Evolutionary conservation across 768 basidiomycete genomes (phyloP).

Genomic region (Trametes maxima): DNA sequence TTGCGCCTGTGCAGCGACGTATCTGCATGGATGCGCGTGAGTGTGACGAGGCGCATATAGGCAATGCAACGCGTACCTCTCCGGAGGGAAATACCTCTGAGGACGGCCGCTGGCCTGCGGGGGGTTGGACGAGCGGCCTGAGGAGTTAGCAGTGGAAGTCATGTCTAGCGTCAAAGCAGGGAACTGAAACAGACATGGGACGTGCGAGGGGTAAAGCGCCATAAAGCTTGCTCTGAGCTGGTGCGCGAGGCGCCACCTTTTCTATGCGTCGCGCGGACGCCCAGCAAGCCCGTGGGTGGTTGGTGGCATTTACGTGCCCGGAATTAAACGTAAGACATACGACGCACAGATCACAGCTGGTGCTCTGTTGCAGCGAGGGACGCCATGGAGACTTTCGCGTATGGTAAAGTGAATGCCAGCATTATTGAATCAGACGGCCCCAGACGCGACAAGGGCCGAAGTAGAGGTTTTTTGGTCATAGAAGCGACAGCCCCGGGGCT

Average conservation of each 20-base stretch:
- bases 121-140: neutral
- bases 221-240: constrained; percentile 5
- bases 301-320: neutral
- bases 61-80: constrained; percentile 30
- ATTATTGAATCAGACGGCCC: constrained; percentile 13
- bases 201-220: constrained; percentile 18
- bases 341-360: neutral
- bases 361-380: neutral
- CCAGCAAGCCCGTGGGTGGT: neutral
- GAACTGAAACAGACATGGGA: constrained; percentile 18
- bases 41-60: constrained; percentile 26
- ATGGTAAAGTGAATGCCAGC: constrained; percentile 14
- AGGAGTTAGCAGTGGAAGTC: constrained; percentile 14
- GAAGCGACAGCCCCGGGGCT: constrained; percentile 9
- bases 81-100: constrained; percentile 21
- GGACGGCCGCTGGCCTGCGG: neutral
- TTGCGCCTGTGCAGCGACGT: constrained; percentile 49
- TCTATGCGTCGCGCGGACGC: constrained; percentile 9
- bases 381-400: constrained; percentile 9
- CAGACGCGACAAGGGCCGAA: constrained; percentile 18
- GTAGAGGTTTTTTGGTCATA: constrained; percentile 9
- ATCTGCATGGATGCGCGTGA: constrained; percentile 35
- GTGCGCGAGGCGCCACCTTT: constrained; percentile 14
- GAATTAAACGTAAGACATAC: neutral
- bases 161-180: constrained; percentile 13